These are phyloP conservation scores for Apiospora kogelbergensis DNA, from an alignment of 2,329 filamentous ascomycete genomes.

Conservation along the genomic window DNA sequence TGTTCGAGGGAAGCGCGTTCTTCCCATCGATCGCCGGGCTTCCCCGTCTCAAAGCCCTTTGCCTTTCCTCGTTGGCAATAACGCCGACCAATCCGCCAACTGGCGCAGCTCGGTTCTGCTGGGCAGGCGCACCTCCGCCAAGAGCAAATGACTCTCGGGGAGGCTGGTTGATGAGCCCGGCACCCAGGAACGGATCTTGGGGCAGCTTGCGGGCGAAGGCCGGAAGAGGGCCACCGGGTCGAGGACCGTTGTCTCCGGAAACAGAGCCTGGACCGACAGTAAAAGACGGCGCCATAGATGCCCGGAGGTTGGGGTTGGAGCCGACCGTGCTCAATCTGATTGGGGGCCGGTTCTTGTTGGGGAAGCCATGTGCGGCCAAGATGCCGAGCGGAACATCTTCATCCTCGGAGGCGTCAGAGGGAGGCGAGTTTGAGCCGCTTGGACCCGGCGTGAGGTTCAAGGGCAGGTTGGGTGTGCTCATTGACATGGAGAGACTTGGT, in stretches of 20 bases:
- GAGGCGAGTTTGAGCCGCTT: constrained; percentile 35
- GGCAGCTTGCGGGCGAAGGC: constrained; percentile 82
- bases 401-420: constrained; percentile 66
- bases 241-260: constrained; percentile 46
- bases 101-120: constrained; percentile 46
- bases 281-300: constrained; percentile 46
- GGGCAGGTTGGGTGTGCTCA: constrained; percentile 63
- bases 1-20: constrained; percentile 32
- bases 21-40: constrained; percentile 66
- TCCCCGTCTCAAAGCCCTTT: constrained; percentile 73
- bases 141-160: constrained; percentile 75
- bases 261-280: constrained; percentile 56
- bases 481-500: constrained; percentile 55
- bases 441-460: constrained; percentile 29
- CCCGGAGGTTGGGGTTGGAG: constrained; percentile 72
- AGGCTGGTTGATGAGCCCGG: constrained; percentile 69
- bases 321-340: constrained; percentile 62
- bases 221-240: constrained; percentile 57
- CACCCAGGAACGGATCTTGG: constrained; percentile 81
- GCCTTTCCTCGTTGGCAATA: constrained; percentile 81
- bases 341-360: constrained; percentile 73
- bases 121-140: constrained; percentile 52
- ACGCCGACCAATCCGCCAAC: constrained; percentile 84
- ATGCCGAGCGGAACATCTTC: constrained; percentile 87
- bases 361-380: constrained; percentile 85